Conservation (phyloP, 2,329 filamentous ascomycete genomes). For the Diaporthe ilicicola region DNA sequence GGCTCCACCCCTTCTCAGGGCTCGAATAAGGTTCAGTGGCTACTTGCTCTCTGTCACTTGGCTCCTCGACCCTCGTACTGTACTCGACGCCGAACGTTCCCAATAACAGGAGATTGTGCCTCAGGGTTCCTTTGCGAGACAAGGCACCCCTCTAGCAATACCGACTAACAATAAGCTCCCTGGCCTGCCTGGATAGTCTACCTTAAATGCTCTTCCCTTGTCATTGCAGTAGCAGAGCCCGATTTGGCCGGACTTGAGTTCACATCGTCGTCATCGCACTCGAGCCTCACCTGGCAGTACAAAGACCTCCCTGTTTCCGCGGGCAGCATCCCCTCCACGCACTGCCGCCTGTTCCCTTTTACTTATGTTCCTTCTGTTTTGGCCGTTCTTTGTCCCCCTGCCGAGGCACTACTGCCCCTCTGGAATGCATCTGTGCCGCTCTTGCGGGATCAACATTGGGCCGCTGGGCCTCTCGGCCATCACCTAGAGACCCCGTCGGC, state of each 20-base stretch:
- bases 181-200: too few relatives aligned
- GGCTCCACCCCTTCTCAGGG: slow-evolving; percentile 21
- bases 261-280: slow-evolving; percentile 17
- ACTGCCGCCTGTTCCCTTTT: not conserved
- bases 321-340: not conserved
- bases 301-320: slow-evolving; percentile 11
- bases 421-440: slow-evolving; percentile 20
- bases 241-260: not conserved
- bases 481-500: not conserved
- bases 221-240: not conserved
- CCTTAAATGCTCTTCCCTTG: not conserved
- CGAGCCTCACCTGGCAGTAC: slow-evolving; percentile 3
- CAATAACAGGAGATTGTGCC: slow-evolving; percentile 14
- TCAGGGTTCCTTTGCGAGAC: not conserved
- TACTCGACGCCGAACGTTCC: not conserved
- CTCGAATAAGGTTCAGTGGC: slow-evolving; percentile 15
- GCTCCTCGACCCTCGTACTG: slow-evolving; percentile 3
- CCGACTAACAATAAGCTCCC: not conserved
- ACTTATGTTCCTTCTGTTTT: not conserved
- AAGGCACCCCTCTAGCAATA: not conserved
- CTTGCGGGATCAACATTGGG: slow-evolving; percentile 17
- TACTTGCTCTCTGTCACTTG: not conserved
- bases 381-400: not conserved
- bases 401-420: slow-evolving; percentile 1
- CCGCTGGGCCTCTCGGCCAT: not conserved